Percentiles rank a stretch among this genome's conserved stretches.
Conservation (phyloP, 2,329 filamentous ascomycete genomes). For the Aspergillus sp. region DNA sequence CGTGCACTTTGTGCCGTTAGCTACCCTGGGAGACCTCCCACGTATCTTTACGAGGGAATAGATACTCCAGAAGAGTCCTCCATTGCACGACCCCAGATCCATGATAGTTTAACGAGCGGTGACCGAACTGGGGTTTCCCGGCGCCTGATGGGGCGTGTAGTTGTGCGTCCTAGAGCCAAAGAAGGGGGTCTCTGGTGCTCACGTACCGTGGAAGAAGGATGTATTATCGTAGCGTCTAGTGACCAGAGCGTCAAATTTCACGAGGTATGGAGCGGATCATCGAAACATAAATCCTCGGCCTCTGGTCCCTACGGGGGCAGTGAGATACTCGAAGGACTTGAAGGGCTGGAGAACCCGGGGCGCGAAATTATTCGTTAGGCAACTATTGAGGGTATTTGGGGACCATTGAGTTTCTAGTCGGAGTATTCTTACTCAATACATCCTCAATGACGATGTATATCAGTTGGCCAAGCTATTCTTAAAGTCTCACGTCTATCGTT, state of each 20-base stretch:
- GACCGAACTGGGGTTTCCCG: constrained; percentile 5
- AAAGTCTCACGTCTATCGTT: not conserved
- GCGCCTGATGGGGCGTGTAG: constrained; percentile 20
- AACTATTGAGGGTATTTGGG: not conserved
- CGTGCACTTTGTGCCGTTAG: constrained; percentile 80
- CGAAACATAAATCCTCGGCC: constrained; percentile 53
- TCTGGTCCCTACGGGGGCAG: constrained; percentile 73
- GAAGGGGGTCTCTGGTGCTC: constrained; percentile 57
- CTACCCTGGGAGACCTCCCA: constrained; percentile 67
- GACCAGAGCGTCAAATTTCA: constrained; percentile 94
- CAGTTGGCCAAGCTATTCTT: constrained; percentile 1
- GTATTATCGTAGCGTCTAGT: constrained; percentile 87
- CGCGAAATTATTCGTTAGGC: constrained; percentile 64
- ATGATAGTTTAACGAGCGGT: constrained; percentile 1
- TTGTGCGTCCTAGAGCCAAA: constrained; percentile 37
- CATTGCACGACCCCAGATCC: constrained; percentile 9
- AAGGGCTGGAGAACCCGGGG: constrained; percentile 65
- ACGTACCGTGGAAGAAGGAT: constrained; percentile 68
- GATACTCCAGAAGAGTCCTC: constrained; percentile 16
- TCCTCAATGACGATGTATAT: not conserved
- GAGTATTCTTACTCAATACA: constrained; percentile 10
- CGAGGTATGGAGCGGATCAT: constrained; percentile 78
- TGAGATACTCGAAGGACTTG: constrained; percentile 77
- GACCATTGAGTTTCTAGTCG: not conserved
- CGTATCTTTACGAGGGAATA: constrained; percentile 16